These are phyloP conservation scores for Curvularia sp. DNA, from an alignment of 2,329 filamentous ascomycete species.

Conservation along the genomic window DNA sequence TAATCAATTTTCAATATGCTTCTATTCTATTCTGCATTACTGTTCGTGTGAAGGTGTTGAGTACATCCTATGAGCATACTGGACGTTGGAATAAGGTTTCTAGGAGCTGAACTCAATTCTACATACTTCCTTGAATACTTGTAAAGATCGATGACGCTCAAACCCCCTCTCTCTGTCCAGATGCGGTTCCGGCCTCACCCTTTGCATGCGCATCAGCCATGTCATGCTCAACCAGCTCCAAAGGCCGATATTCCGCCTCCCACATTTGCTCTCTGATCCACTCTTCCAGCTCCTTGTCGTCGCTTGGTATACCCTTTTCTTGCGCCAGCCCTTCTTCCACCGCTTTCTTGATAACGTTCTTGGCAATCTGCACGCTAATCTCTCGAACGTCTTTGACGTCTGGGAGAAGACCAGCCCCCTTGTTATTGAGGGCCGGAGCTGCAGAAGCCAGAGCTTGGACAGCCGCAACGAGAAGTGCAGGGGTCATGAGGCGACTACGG, in stretches of 20 bases:
- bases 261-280: conserved; percentile 86
- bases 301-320: conserved; percentile 68
- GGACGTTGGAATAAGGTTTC: no score
- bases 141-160: no score
- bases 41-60: no score
- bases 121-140: no score
- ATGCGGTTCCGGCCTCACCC: conserved; percentile 61
- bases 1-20: no score
- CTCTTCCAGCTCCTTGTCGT: conserved; percentile 65
- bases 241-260: conserved; percentile 71
- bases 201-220: conserved; percentile 65
- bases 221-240: conserved; percentile 63
- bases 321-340: conserved; percentile 72
- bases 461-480: conserved; percentile 83
- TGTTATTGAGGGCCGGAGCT: conserved; percentile 73
- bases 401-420: conserved; percentile 71
- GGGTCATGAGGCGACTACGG: conserved; percentile 70
- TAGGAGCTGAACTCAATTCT: no score
- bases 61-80: no score
- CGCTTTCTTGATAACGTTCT: conserved; percentile 75
- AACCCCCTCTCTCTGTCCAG: conserved; percentile 35
- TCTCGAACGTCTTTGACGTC: conserved; percentile 76
- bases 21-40: no score
- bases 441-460: conserved; percentile 74
- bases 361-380: conserved; percentile 79